Evolutionary conservation across 148 eudicot genomes (phyloP), one percentile per base, ranked within the genome.

Genomic region (Nyssa sinensis): DNA sequence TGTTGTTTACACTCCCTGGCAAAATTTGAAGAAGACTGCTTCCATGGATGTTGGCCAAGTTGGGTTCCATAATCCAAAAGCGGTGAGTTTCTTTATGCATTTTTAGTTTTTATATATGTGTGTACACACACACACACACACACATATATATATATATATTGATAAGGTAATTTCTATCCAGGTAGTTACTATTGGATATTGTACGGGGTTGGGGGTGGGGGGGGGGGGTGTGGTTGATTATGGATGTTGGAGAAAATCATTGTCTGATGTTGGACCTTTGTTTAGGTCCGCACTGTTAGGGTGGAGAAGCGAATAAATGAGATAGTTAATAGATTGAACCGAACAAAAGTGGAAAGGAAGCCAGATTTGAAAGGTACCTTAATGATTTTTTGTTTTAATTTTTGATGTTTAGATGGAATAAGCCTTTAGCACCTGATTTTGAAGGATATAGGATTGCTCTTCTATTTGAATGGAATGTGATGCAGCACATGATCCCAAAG

Each of bases 41-140:
- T 92, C 98, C 59, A 95, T 95, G 98, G 98, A 95, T 85, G 98
- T 95, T 78, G 98, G 98, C 47, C 98, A 93, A 93, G 98, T 93
- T 86, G 96, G 98, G 59, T 90, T 93, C 70, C 83, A 93, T 80
- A 93, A 86, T 76, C 70, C 93, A 41, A 93, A 90, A 82, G 81
- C 81, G 89, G 98, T 93, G 84, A 77, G 75, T 70, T 57, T 78
- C 66, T 74, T 53, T 71, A 2, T 62, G 32, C 49, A 62, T 74
- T 67, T 44, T 44, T 44, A 44, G 51, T 44, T 14, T n/a, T n/a
- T 19, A 44, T 44, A 19, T 12, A 11, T 44, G 17, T 14, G n/a
- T n/a, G n/a, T n/a, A n/a, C n/a, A n/a, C n/a, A n/a, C n/a, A n/a
- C n/a, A n/a, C n/a, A n/a, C n/a, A n/a, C n/a, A n/a, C n/a, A n/a